These are phyloP conservation scores for Gaertneriomyces sp. DNA, from an alignment of 192 early-diverging fungal species.

Conservation along the genomic window DNA sequence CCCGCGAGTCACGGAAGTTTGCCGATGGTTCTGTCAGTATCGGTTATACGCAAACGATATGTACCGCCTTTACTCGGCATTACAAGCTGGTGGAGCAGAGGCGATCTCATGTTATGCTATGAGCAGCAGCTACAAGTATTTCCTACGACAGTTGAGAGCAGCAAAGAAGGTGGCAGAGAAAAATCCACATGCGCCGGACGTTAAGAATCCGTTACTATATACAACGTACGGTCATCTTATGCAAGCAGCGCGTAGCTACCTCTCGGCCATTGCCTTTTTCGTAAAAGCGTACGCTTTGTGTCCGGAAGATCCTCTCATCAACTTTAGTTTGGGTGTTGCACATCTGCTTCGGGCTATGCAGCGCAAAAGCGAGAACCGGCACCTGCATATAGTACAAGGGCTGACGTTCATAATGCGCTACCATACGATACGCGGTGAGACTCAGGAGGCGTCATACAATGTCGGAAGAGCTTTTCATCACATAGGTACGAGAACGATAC, in stretches of 20 bases:
- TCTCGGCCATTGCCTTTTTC: constrained; percentile 54
- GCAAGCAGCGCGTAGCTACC: constrained; percentile 48
- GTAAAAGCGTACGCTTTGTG: constrained; percentile 50
- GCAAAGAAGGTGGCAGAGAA: constrained; percentile 34
- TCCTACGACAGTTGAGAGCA: constrained; percentile 47
- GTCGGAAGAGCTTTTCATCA: constrained; percentile 85
- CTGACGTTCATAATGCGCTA: constrained; percentile 68
- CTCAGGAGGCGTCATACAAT: constrained; percentile 78
- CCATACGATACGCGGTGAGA: constrained; percentile 40
- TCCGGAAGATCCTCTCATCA: constrained; percentile 67
- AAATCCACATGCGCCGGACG: constrained; percentile 20
- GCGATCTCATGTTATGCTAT: constrained; percentile 43
- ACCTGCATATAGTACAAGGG: constrained; percentile 57
- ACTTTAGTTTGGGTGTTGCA: constrained; percentile 58
- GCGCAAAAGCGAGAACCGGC: constrained; percentile 66
- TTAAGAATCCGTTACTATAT: constrained; percentile 46
- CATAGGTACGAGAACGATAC: constrained; percentile 41
- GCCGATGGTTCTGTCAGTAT: constrained; percentile 30
- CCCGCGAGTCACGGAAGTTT: constrained; percentile 29
- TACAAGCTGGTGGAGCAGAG: constrained; percentile 43
- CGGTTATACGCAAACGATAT: constrained; percentile 31
- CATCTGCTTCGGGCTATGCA: constrained; percentile 67
- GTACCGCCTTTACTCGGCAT: constrained; percentile 50
- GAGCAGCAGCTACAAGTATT: constrained; percentile 51
- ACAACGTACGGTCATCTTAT: constrained; percentile 63